Percentiles rank a stretch among this genome's conserved stretches.
These are phyloP conservation scores for Leersia perrieri DNA, from an alignment of 176 grass and related monocot species.

Conservation along the genomic window DNA sequence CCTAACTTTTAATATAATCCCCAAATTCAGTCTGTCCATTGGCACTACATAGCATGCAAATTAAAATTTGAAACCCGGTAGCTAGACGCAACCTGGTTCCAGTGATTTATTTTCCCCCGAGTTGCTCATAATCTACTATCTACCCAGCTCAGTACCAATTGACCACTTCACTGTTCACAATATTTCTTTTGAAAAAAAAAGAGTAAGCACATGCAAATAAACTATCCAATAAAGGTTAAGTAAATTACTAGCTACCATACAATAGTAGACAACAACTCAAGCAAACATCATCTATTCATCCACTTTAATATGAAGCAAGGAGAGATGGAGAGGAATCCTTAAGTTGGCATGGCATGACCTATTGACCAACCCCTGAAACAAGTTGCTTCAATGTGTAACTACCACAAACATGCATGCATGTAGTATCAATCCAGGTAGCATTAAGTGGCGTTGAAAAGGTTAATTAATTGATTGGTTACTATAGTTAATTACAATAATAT, in stretches of 20 bases:
- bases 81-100: conserved; percentile 9
- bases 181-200: not conserved
- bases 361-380: conserved; percentile 25
- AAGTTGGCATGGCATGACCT: conserved; percentile 36
- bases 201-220: not conserved
- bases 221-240: not conserved
- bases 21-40: not conserved
- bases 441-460: conserved; percentile 10
- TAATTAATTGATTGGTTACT: not conserved
- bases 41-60: not conserved
- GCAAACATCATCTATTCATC: conserved; percentile 7
- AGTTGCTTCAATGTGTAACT: conserved; percentile 15
- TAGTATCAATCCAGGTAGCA: conserved; percentile 26
- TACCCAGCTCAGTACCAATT: not conserved
- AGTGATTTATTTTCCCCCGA: not conserved
- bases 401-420: not conserved
- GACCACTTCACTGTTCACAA: not conserved
- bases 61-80: not conserved
- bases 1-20: no score
- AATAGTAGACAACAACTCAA: not conserved
- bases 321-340: not conserved
- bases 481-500: conserved; percentile 31
- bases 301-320: not conserved
- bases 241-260: no score
- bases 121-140: not conserved